Percentiles rank a stretch among this genome's conserved stretches.
Conservation (phyloP, 306 rosid species). For the Mimosa pudica region DNA sequence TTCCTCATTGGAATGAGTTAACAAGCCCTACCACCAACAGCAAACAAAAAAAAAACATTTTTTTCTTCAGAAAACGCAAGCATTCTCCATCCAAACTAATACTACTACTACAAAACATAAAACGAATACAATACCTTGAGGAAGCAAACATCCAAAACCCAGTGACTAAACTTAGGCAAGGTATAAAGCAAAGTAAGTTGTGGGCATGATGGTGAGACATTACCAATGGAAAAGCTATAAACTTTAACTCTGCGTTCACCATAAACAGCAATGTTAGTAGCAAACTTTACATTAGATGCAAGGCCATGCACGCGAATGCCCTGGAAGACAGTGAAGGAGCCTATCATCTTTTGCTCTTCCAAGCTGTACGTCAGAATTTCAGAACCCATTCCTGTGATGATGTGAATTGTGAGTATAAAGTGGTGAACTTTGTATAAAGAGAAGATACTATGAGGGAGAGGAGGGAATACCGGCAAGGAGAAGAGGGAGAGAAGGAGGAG, state of each 20-base stretch:
- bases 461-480: conserved; percentile 62
- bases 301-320: conserved; percentile 97
- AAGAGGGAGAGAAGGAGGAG: conserved; percentile 62
- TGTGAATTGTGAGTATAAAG: conserved; percentile 12
- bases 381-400: conserved; percentile 74
- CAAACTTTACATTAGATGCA: conserved; percentile 19
- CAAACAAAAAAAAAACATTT: background rate
- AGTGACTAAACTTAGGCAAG: conserved; percentile 71
- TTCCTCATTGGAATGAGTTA: conserved; percentile 42
- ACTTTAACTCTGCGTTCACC: conserved; percentile 82
- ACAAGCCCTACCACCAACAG: conserved; percentile 47
- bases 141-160: conserved; percentile 91
- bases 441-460: background rate
- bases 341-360: conserved; percentile 46
- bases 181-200: conserved; percentile 43
- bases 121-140: conserved; percentile 52
- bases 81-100: conserved; percentile 9
- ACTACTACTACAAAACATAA: background rate
- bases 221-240: conserved; percentile 45
- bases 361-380: conserved; percentile 64
- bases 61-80: background rate
- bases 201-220: conserved; percentile 29
- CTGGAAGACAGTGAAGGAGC: conserved; percentile 64
- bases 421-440: background rate
- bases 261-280: conserved; percentile 54